Evolutionary conservation across 305 asterid genomes (phyloP).

Genomic region (Solanum hybrid): DNA sequence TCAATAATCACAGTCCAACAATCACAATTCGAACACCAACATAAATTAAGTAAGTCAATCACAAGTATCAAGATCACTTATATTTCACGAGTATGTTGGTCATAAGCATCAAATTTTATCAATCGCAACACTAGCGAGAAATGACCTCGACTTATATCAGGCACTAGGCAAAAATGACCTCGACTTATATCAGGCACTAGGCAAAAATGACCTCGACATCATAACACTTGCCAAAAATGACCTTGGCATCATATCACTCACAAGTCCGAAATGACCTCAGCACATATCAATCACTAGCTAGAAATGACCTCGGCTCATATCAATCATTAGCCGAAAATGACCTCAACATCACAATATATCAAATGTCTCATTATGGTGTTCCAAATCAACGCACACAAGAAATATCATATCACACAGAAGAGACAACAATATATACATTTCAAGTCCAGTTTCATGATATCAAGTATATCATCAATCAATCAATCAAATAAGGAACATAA

Average conservation of each 20-base stretch:
- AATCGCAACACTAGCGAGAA: neutral
- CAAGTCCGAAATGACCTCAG: neutral
- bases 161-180: neutral
- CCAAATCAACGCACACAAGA: neutral
- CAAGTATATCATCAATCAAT: neutral
- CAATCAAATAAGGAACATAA: neutral
- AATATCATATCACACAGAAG: neutral
- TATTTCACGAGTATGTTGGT: neutral
- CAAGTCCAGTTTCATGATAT: neutral
- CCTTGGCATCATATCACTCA: neutral
- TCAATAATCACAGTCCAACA: too few species aligned
- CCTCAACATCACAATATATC: neutral
- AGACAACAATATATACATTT: neutral
- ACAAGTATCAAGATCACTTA: neutral
- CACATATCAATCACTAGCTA: neutral
- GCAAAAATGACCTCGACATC: too few species aligned
- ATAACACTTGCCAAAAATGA: neutral
- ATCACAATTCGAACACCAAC: neutral
- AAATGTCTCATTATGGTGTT: neutral
- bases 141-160: neutral
- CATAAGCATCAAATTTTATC: neutral
- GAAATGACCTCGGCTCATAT: neutral
- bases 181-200: neutral
- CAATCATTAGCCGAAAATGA: neutral
- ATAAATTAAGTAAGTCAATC: neutral